A percentile compares a stretch with the other conserved stretches of the same genome.
Conservation (phyloP, 2,329 filamentous ascomycete species). For the Diaporthe australafricana region DNA sequence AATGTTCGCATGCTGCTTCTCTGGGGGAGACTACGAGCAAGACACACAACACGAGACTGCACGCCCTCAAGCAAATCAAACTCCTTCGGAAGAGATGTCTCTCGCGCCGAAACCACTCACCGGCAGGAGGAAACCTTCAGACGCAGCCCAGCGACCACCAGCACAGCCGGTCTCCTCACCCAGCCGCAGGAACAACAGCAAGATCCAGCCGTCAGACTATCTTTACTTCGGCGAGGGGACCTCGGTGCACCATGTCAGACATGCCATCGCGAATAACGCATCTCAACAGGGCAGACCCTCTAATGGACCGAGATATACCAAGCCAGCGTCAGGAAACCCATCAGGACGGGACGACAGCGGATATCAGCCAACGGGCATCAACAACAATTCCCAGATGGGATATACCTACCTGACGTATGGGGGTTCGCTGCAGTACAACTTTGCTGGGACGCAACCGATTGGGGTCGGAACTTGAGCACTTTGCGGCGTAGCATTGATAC, state of each 20-base stretch:
- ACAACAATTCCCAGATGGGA: slow-evolving; percentile 29
- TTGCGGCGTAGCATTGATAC: neutral
- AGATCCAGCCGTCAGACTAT: slow-evolving; percentile 15
- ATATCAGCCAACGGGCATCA: slow-evolving; percentile 36
- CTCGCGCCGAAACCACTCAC: slow-evolving; percentile 17
- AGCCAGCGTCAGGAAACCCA: neutral
- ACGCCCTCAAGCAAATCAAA: neutral
- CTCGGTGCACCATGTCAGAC: slow-evolving; percentile 42
- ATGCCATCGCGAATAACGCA: slow-evolving; percentile 36
- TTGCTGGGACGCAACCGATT: slow-evolving; percentile 34
- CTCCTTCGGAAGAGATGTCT: slow-evolving; percentile 15
- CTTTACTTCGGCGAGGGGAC: slow-evolving; percentile 48
- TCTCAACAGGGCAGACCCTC: neutral
- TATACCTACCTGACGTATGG: slow-evolving; percentile 38
- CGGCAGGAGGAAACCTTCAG: slow-evolving; percentile 32
- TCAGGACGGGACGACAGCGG: slow-evolving; percentile 38
- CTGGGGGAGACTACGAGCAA: neutral
- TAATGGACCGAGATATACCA: neutral
- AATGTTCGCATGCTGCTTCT: slow-evolving; percentile 26
- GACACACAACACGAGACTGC: neutral
- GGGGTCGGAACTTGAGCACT: slow-evolving; percentile 2
- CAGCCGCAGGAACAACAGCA: neutral
- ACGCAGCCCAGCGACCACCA: neutral
- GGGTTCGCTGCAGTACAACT: slow-evolving; percentile 37
- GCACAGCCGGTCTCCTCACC: neutral